Evolutionary conservation across 176 grass and related monocot species (phyloP), one percentile per base, ranked within the genome.

Genomic region (Oryza coarctata): DNA sequence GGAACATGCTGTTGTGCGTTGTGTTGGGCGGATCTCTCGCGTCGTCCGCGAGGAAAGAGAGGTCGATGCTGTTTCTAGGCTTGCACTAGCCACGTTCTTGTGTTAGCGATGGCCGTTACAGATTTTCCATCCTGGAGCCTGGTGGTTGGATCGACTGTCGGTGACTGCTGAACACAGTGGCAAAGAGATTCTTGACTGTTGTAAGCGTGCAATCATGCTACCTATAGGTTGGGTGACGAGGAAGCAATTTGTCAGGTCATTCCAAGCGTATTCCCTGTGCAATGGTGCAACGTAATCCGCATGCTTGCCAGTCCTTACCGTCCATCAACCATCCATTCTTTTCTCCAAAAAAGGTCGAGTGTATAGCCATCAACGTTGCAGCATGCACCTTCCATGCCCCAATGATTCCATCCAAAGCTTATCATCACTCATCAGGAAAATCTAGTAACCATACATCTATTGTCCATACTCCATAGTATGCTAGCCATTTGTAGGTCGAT

Each of bases 401-500:
- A 78, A 63, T 78, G 38, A 78, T 78, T 47, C 74, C 65, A 62
- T 0, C 27, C 28, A 20, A 12, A 2, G 55, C 55, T 60, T 60
- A 60, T 60, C 55, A 25, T 23, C 7, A 60, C 18, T 35, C 35
- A n/a, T 41, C 67, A 71, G 49, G 60, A 83, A 70, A 47, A 72
- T 78, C 44, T 34, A 64, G 23, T 9, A 58, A 44, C 44, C 80
- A 25, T 62, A 73, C 79, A 65, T 65, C 40, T 44, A 47, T 36
- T 27, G 27, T 50, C 20, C 27, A 35, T 80, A 12, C 43, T n/a
- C n/a, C n/a, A 4, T 13, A 10, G 50, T 6, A 84, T 38, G 61
- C 11, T n/a, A 45, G 81, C 69, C 50, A 43, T 80, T 84, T 79
- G 74, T 25, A 75, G 63, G 36, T 69, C n/a, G n/a, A n/a, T n/a